Percentiles rank a stretch among this genome's conserved stretches.
Conservation (phyloP, 805 yeast genomes). For the Wickerhamiella spandovensis region DNA sequence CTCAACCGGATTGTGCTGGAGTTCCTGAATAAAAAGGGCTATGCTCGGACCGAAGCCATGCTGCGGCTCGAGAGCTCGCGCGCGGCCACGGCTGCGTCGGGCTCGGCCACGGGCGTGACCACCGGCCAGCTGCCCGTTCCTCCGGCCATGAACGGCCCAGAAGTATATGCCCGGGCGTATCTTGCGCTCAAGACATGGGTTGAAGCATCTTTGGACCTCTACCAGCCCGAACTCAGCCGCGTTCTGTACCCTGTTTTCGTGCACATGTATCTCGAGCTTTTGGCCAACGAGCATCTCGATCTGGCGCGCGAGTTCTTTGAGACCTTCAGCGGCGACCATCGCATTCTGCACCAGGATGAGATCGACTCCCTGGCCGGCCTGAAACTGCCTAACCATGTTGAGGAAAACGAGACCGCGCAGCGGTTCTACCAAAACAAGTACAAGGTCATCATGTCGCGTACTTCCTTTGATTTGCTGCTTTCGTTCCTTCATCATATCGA, state of each 20-base stretch:
- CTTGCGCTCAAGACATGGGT: conserved; percentile 75
- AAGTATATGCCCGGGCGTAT: conserved; percentile 67
- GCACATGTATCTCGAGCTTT: conserved; percentile 70
- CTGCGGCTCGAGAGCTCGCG: conserved; percentile 58
- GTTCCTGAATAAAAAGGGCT: conserved; percentile 85
- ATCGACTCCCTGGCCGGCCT: conserved; percentile 59
- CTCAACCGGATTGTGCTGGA: conserved; percentile 85
- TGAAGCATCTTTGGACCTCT: conserved; percentile 79
- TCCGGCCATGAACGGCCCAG: conserved; percentile 35
- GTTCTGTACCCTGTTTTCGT: conserved; percentile 86
- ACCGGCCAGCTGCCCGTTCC: conserved; percentile 12
- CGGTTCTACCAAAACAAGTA: conserved; percentile 64
- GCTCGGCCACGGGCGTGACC: conserved; percentile 23
- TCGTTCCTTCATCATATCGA: conserved; percentile 87
- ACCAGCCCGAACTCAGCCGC: conserved; percentile 72
- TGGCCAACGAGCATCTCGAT: conserved; percentile 42
- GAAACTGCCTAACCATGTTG: conserved; percentile 64
- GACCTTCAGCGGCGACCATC: conserved; percentile 59
- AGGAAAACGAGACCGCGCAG: conserved; percentile 70
- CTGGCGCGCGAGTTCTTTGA: conserved; percentile 66
- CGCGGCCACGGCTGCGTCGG: conserved; percentile 19
- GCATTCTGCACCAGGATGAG: conserved; percentile 65
- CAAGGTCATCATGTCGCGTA: conserved; percentile 60
- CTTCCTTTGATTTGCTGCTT: conserved; percentile 69
- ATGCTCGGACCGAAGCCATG: conserved; percentile 87